Base-by-base conservation (phyloP, 2,329 filamentous ascomycete species). In the Tolypocladium endophyticum region DNA sequence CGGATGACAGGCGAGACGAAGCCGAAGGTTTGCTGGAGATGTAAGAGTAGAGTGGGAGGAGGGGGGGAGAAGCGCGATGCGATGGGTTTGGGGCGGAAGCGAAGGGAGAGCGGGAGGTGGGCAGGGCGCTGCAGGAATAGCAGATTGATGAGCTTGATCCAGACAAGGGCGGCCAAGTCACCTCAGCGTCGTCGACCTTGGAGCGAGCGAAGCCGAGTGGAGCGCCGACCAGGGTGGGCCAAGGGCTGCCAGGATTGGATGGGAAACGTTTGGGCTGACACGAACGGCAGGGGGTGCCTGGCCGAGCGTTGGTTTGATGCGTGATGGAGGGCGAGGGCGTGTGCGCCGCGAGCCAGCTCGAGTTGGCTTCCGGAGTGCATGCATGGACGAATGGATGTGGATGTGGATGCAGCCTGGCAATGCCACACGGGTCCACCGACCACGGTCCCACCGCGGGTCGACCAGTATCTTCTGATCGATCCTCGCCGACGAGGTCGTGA, bases 131-230 rank as follows among this genome's bases (percentile, higher is more conserved):
- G 58, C 55, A 60, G 56, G 50, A 45, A 59, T 23, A 55, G 57
- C 38, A 53, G 58, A 55, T 58, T 52, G 54, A 61, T 59, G 59
- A 62, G 55, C 56, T 58, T 58, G 62, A 64, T 63, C 52, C 64
- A 63, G 52, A 55, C 61, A 61, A 62, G 61, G 59, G 61, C 60
- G 33, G 63, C 62, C 61, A 61, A 58, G 55, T 57, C 61, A 65
- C 55, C 39, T 57, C 59, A 58, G 61, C 54, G 47, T 36, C 47
- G 53, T 57, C 52, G 60, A 60, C 56, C 62, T 60, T 62, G 62
- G 55, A 62, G 61, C 45, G 57, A 50, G 56, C 56, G 56, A 60
- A 62, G 56, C 61, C 64, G 61, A 59, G 64, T 63, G 64, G 64
- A 63, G 63, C 58, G 58, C 39, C 60, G 61, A 61, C 63, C 61